These are phyloP conservation scores for Bjerkandera adusta DNA, from an alignment of 1,284 basidiomycete genomes.

Conservation along the genomic window DNA sequence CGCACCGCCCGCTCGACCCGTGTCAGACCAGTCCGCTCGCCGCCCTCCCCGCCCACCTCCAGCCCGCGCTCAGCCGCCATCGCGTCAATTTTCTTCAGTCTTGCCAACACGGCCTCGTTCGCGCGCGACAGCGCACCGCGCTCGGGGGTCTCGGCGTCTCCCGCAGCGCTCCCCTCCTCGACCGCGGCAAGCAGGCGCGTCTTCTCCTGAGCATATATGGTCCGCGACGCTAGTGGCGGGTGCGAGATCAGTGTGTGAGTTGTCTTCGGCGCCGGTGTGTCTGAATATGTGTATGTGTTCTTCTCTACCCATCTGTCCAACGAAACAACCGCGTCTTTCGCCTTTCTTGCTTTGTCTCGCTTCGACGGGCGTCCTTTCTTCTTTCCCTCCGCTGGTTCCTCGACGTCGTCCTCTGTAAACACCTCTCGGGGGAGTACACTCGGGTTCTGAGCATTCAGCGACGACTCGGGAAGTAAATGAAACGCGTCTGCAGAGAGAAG, in stretches of 20 bases:
- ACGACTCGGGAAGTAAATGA: constrained; percentile 54
- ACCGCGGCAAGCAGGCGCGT: constrained; percentile 35
- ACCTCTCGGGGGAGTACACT: constrained; percentile 62
- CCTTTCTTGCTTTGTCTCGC: constrained; percentile 54
- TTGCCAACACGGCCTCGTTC: constrained; percentile 45
- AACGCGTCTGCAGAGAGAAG: constrained; percentile 51
- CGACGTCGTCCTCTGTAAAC: constrained; percentile 42
- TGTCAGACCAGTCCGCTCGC: constrained; percentile 43
- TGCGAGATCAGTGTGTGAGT: constrained; percentile 39
- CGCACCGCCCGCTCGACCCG: constrained; percentile 48
- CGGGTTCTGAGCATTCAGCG: constrained; percentile 53
- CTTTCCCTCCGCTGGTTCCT: constrained; percentile 30
- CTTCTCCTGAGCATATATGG: constrained; percentile 42
- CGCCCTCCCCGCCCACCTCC: constrained; percentile 41
- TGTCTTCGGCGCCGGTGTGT: constrained; percentile 15
- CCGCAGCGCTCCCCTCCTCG: constrained; percentile 20
- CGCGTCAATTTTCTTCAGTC: constrained; percentile 52
- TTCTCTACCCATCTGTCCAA: constrained; percentile 54
- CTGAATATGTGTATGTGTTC: constrained; percentile 28
- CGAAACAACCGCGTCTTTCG: constrained; percentile 45
- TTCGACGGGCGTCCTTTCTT: constrained; percentile 69
- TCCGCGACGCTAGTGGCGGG: constrained; percentile 33
- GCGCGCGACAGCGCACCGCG: constrained; percentile 37
- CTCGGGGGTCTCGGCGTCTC: constrained; percentile 13
- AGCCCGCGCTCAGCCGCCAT: constrained; percentile 39